Evolutionary conservation across 768 basidiomycete genomes (phyloP).

Genomic region (Mycena chlorophos): DNA sequence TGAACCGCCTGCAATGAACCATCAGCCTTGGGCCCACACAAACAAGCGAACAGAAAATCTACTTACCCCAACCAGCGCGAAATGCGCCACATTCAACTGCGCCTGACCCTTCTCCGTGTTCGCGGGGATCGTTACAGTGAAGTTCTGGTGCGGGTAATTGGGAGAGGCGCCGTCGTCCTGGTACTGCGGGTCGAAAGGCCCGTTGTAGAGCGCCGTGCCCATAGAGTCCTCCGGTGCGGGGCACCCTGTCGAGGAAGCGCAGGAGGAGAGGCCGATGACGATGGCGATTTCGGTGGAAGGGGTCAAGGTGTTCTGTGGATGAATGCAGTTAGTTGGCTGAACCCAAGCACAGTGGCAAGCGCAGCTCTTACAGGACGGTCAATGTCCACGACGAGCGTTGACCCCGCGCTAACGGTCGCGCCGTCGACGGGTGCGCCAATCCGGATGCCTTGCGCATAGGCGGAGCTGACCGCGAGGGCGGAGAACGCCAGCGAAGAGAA

Average conservation of each 20-base stretch:
- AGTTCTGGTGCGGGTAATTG: constrained; percentile 37
- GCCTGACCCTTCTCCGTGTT: constrained; percentile 24
- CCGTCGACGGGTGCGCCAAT: constrained; percentile 44
- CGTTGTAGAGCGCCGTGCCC: constrained; percentile 40
- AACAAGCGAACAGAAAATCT: no score
- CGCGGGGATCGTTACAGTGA: constrained; percentile 37
- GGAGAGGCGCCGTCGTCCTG: constrained; percentile 15
- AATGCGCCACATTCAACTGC: constrained; percentile 32
- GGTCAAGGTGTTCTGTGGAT: constrained; percentile 10
- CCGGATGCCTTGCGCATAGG: constrained; percentile 40
- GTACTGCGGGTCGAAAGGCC: constrained; percentile 32
- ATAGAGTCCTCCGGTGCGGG: constrained; percentile 26
- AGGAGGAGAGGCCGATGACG: constrained; percentile 45
- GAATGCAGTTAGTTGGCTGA: not conserved
- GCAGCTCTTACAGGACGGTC: constrained; percentile 45
- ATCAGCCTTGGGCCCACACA: no score
- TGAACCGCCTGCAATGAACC: no score
- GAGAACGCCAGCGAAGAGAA: constrained; percentile 8
- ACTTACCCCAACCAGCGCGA: constrained; percentile 37
- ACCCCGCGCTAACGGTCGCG: constrained; percentile 37
- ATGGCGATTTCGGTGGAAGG: constrained; percentile 45
- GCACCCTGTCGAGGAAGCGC: constrained; percentile 24
- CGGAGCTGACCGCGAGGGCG: constrained; percentile 32
- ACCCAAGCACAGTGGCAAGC: not conserved
- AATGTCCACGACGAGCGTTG: constrained; percentile 43